Evolutionary conservation across 2,329 filamentous ascomycete genomes (phyloP).

Genomic region (Arthrobotrys conoides): DNA sequence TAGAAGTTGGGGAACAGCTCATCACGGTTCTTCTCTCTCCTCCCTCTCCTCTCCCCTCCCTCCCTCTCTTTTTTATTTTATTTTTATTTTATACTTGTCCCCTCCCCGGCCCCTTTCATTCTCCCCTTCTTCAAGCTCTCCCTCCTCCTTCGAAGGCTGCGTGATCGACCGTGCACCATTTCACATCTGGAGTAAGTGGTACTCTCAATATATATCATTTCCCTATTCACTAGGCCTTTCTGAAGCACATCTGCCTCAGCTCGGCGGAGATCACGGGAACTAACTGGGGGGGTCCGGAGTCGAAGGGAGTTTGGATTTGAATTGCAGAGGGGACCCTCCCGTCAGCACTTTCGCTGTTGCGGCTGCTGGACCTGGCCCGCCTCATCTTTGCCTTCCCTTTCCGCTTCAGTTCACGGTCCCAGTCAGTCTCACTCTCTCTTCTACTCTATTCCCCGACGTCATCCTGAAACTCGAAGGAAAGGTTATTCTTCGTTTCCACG

Average conservation of each 20-base stretch:
- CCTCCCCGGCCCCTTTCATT: neutral
- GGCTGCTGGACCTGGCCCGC: conserved; percentile 3
- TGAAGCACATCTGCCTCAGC: conserved; percentile 13
- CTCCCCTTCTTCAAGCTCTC: conserved; percentile 5
- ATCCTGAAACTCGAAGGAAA: conserved; percentile 27
- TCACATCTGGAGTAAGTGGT: conserved; percentile 26
- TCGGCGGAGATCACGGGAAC: conserved; percentile 57
- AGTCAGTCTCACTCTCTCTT: neutral
- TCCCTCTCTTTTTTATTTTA: neutral
- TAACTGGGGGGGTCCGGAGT: conserved; percentile 43
- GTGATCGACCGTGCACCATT: conserved; percentile 8
- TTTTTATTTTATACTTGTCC: neutral
- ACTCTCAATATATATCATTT: conserved; percentile 23
- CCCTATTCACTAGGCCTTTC: conserved; percentile 14
- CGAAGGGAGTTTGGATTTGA: conserved; percentile 14
- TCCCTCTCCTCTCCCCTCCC: too few species aligned
- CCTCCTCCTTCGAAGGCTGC: neutral
- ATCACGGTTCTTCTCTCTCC: neutral
- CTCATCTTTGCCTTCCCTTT: conserved; percentile 12
- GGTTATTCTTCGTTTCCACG: conserved; percentile 32
- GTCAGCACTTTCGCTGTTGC: conserved; percentile 8
- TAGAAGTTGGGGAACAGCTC: conserved; percentile 9
- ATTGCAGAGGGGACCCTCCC: conserved; percentile 19
- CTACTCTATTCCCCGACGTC: conserved; percentile 16
- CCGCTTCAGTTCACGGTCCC: conserved; percentile 19